Conservation (phyloP, 2,329 filamentous ascomycete species). For the Colletotrichum gloeosporioides region DNA sequence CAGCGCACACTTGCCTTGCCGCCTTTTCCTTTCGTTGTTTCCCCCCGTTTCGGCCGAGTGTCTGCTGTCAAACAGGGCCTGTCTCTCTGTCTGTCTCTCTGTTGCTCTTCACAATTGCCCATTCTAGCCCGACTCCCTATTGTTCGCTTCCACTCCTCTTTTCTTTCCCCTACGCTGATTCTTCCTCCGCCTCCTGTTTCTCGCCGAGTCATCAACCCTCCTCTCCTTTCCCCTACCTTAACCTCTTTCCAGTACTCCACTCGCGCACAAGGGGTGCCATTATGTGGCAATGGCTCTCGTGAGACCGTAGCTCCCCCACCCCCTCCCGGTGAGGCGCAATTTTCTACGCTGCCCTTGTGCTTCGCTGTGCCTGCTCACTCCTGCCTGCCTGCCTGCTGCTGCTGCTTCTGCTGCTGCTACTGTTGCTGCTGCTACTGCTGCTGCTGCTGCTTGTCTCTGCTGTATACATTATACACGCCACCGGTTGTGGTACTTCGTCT, state of each 20-base stretch:
- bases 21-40: constrained; percentile 19
- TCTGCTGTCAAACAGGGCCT: constrained; percentile 17
- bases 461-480: constrained; percentile 38
- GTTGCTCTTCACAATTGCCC: constrained; percentile 14
- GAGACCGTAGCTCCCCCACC: constrained; percentile 30
- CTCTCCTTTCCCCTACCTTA: constrained; percentile 19
- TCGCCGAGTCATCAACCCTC: constrained; percentile 20
- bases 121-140: constrained; percentile 22
- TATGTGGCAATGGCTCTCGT: constrained; percentile 36
- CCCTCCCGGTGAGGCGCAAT: constrained; percentile 27
- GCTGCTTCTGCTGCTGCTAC: neutral
- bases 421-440: neutral
- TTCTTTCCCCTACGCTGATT: constrained; percentile 11
- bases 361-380: constrained; percentile 23
- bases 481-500: constrained; percentile 40
- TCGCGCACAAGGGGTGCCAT: constrained; percentile 23
- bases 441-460: constrained; percentile 26
- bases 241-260: constrained; percentile 22
- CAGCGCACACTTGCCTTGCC: constrained; percentile 11
- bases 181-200: constrained; percentile 11
- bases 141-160: constrained; percentile 14
- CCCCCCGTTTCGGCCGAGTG: constrained; percentile 17
- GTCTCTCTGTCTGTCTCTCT: constrained; percentile 10
- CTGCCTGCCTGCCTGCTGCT: constrained; percentile 14
- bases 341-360: constrained; percentile 25